Base-by-base conservation (phyloP, 345 rosid genomes). In the Bretschneidera sinensis region DNA sequence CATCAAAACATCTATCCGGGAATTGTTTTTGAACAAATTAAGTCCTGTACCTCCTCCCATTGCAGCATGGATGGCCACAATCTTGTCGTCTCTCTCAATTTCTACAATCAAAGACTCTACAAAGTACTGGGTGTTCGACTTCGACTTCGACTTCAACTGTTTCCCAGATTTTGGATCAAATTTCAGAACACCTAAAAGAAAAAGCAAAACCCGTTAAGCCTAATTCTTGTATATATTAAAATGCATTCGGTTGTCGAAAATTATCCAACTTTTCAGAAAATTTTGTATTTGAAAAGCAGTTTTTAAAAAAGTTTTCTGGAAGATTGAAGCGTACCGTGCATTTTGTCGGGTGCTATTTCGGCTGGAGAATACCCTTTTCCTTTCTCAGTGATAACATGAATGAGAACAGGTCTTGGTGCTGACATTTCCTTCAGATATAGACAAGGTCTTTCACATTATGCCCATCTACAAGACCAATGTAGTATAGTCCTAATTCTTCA, bases 21-120 rank as follows among this genome's bases (percentile, higher is more conserved):
- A 82, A 84, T 51, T 77, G 61, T 80, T 78, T 58, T 84, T 86
- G 75, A 87, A 84, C 48, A 71, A 82, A 59, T 87, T 87, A 57
- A 87, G 85, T 47, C 90, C 95, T 0, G 95, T 87, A 1, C 90
- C 95, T 13, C 95, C 90, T 9, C 95, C 90, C 95, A 87, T 87
- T 34, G 94, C 95, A 9, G 90, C 95, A 64, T 87, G 95, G 60
- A 87, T 87, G 25, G 86, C 88, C 21, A 84, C 79, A 5, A 87
- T 78, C 69, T 79, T 82, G 11, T 76, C 45, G 59, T 87, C 95
- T 54, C 39, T 56, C 64, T 87, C 86, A 3, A 90, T 90, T 68
- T 84, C 95, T 65, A 68, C 72, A 51, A 87, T 77, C 39, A 87
- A 65, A 3, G 88, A 77, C 53, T 87, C 90, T 20, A 81, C 90